Evolutionary conservation across 2,329 filamentous ascomycete genomes (phyloP).

Genomic region (Sarocladiaceae sp.): DNA sequence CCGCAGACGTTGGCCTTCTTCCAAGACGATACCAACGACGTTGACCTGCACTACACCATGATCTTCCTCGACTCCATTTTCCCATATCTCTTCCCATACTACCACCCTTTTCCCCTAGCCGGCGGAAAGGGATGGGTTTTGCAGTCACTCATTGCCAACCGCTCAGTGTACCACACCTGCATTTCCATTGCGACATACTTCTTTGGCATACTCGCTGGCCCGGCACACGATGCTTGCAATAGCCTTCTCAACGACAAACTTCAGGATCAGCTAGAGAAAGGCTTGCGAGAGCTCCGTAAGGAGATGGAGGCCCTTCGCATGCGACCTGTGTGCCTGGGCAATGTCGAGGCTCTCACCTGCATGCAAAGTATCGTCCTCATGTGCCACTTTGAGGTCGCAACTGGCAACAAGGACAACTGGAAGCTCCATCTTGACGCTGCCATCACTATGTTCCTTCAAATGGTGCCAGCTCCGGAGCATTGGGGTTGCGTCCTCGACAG

Average conservation of each 20-base stretch:
- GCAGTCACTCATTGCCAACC: constrained; percentile 49
- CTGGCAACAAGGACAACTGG: constrained; percentile 40
- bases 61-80: constrained; percentile 57
- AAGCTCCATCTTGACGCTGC: constrained; percentile 45
- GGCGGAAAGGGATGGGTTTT: constrained; percentile 57
- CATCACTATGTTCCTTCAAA: constrained; percentile 39
- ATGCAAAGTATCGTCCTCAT: constrained; percentile 48
- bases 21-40: constrained; percentile 17
- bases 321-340: constrained; percentile 23
- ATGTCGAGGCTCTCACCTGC: constrained; percentile 30
- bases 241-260: constrained; percentile 22
- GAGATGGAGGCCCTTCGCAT: constrained; percentile 31
- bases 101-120: constrained; percentile 47
- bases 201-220: constrained; percentile 37
- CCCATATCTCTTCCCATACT: constrained; percentile 58
- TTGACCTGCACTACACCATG: constrained; percentile 42
- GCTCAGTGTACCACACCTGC: constrained; percentile 50
- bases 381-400: constrained; percentile 44
- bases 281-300: constrained; percentile 36
- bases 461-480: constrained; percentile 29
- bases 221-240: not conserved
- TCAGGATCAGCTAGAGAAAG: constrained; percentile 37
- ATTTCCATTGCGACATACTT: constrained; percentile 53
- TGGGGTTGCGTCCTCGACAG: constrained; percentile 30
- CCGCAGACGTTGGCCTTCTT: constrained; percentile 1